Evolutionary conservation across 192 early-diverging fungal species (phyloP).

Genomic region (Gonapodya prolifera): DNA sequence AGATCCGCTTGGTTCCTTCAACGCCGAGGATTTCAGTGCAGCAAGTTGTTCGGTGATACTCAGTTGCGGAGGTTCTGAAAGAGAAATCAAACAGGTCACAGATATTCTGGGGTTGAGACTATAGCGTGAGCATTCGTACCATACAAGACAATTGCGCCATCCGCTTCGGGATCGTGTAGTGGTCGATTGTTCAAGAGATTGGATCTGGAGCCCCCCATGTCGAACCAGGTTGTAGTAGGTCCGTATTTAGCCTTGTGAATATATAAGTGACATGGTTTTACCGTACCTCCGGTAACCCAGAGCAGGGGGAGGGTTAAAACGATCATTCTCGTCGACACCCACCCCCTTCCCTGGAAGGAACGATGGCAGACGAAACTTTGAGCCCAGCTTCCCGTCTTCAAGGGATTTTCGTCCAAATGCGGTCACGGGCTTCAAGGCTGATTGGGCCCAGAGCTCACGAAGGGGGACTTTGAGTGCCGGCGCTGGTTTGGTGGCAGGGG

Average conservation of each 20-base stretch:
- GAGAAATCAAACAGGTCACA: background rate
- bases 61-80: slow-evolving; percentile 15
- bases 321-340: background rate
- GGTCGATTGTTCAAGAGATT: slow-evolving; percentile 26
- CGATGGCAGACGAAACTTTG: background rate
- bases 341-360: background rate
- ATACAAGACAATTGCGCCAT: slow-evolving; percentile 76
- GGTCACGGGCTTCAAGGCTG: background rate
- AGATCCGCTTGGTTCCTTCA: slow-evolving; percentile 14
- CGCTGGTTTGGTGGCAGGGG: background rate
- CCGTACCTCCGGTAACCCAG: background rate
- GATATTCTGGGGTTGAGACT: background rate
- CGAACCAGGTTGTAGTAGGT: background rate
- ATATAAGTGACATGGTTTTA: background rate
- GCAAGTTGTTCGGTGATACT: slow-evolving; percentile 35
- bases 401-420: background rate
- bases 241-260: background rate
- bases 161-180: slow-evolving; percentile 68
- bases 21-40: slow-evolving; percentile 13
- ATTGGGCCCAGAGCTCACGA: background rate
- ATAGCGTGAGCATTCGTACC: slow-evolving; percentile 34
- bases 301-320: background rate
- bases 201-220: background rate
- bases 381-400: background rate
- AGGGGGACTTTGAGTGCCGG: background rate